phyloP scores from a whole-genome alignment of 116 monocot genomes.

The Posidonia oceanica region DNA sequence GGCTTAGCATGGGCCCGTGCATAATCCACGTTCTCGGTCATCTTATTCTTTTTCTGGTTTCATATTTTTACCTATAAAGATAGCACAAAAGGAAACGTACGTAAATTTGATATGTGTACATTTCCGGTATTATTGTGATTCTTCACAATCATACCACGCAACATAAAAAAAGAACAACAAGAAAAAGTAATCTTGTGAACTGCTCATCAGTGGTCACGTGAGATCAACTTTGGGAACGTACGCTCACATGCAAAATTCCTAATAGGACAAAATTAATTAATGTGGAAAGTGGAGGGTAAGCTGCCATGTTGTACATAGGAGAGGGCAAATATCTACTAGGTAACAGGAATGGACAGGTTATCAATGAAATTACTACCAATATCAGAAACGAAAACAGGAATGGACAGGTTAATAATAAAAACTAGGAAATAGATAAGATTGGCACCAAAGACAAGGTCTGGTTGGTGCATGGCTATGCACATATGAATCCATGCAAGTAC shows the following conservation, averaged over 20 bases:
- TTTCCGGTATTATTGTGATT: too few relatives aligned
- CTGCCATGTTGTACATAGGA: not conserved
- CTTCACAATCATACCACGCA: too few relatives aligned
- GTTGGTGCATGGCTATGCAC: not conserved
- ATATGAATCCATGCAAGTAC: not conserved
- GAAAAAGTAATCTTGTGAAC: not conserved
- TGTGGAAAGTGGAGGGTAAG: not conserved
- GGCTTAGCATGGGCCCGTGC: too few relatives aligned
- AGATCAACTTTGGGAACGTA: not conserved
- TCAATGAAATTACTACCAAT: not conserved
- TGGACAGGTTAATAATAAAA: not conserved
- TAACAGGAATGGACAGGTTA: not conserved
- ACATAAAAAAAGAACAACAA: too few relatives aligned
- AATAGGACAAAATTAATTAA: not conserved
- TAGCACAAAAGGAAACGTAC: too few relatives aligned
- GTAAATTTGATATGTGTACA: too few relatives aligned
- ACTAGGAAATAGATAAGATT: not conserved
- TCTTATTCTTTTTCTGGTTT: not conserved
- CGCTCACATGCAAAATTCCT: constrained; percentile 1
- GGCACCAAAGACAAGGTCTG: not conserved
- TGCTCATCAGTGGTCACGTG: not conserved
- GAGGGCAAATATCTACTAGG: not conserved
- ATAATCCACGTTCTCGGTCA: not conserved
- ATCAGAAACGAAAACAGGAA: not conserved
- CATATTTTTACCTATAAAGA: not conserved